Base-by-base conservation (phyloP, 345 rosid species). In the Cardamine chenopodiifolia region DNA sequence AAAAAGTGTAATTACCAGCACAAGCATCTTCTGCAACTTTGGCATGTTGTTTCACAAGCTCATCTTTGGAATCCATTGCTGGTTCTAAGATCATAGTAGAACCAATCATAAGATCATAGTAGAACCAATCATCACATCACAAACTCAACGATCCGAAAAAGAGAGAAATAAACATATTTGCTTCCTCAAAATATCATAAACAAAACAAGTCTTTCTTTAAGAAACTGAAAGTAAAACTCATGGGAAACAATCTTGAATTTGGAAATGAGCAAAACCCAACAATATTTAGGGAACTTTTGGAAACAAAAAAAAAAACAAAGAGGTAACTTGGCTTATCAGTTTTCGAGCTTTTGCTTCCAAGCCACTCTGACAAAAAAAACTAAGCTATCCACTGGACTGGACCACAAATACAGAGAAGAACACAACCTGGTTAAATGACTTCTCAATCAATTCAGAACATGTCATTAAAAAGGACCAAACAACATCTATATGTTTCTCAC, bases 21-120 rank as follows among this genome's bases (percentile, higher is more conserved):
- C 91, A 88, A 53, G 97, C 98, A 86, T 93, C 98, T 82, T 93
- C 97, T 0, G 98, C 96, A 71, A 94, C 95, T 85, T 89, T 91
- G 34, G 85, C 86, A 68, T 91, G 96, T 72, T 94, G 97, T 70
- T 89, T 89, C 65, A 89, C 90, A 62, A 91, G 66, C 62, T 88
- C 90, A 70, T 94, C 97, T 79, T 94, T 94, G 63, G 91, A 92
- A 71, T 93, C 97, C 97, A 93, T 89, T 18, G 29, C 18, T 35
- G 11, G 4, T 59, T 59, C 47, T 6, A 34, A 10, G 2, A 57
- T 17, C 42, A 59, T 49, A 54, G 19, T 7, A 45, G 17, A 20
- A 58, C 52, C 70, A 71, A 44, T 65, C 56, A 82, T 25, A 34
- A 10, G 2, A 57, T 17, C 42, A 59, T 49, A 54, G 19, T 7